Conservation (phyloP, 2,329 filamentous ascomycete genomes). For the Pseudogymnoascus sp. region DNA sequence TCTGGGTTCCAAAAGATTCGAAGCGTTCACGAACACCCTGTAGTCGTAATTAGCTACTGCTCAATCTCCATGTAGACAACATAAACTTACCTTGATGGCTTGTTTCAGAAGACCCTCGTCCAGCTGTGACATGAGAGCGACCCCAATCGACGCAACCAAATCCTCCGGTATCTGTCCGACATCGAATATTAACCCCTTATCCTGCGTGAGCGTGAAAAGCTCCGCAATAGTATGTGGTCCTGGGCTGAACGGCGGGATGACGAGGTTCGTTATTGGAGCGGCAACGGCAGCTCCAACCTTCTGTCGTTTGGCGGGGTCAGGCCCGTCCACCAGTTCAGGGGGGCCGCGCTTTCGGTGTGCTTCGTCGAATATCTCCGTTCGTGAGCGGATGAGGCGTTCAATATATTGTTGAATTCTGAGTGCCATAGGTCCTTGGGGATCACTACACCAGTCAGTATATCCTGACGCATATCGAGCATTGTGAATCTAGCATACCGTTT, state of each 20-base stretch:
- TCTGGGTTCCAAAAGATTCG: conserved; percentile 26
- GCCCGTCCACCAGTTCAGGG: conserved; percentile 60
- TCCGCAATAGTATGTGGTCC: conserved; percentile 74
- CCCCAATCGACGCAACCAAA: conserved; percentile 71
- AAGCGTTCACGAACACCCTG: conserved; percentile 46
- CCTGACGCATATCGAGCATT: background rate
- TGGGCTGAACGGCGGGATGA: conserved; percentile 63
- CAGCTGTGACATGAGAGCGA: conserved; percentile 66
- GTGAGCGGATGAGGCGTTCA: conserved; percentile 70
- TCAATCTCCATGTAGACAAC: background rate
- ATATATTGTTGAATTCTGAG: conserved; percentile 80
- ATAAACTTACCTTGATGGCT: conserved; percentile 59
- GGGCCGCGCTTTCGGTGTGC: conserved; percentile 67
- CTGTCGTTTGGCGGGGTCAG: conserved; percentile 75
- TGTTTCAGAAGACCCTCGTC: conserved; percentile 61
- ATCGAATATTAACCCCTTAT: conserved; percentile 42
- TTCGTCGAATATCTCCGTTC: conserved; percentile 74
- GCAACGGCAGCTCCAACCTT: conserved; percentile 50
- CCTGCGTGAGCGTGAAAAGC: conserved; percentile 76
- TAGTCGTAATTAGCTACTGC: conserved; percentile 17
- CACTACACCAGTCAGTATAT: conserved; percentile 43
- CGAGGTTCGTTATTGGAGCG: conserved; percentile 32
- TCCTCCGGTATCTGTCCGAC: conserved; percentile 70
- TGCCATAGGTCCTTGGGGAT: conserved; percentile 68
- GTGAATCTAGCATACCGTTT: conserved; percentile 53